Evolutionary conservation across 2,329 filamentous ascomycete species (phyloP), one percentile per base, ranked within the genome.

Genomic region (Zymoseptoria ardabiliae): DNA sequence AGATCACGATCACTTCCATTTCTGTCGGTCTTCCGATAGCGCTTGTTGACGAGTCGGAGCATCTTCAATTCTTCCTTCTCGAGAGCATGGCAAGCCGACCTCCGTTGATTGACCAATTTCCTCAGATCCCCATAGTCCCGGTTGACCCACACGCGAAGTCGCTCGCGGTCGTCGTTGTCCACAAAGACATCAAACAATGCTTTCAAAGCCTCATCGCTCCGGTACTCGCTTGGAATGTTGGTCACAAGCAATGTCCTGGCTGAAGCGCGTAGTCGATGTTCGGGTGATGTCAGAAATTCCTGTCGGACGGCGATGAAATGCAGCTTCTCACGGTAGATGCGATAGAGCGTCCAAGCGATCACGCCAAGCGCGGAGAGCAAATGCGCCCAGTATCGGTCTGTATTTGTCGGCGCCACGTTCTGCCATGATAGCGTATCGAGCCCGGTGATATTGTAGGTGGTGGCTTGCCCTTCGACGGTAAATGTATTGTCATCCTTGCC

Each of bases 371-470:
- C 69, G 50, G 70, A 63, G 23, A 71, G 52, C 35, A 68, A 62
- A 66, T 72, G 71, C 13, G 69, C 71, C 70, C 71, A 72, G 57
- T 70, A 72, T 58, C 70, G 63, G 61, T 55, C 56, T 21, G 65
- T 67, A 21, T 72, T 61, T 20, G 53, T 56, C 21, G 67, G 64
- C 54, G 69, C 62, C 30, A 73, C 65, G 60, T 72, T 73, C 55
- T 67, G 66, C 65, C 68, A 71, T 20, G 67, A 68, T 35, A 73
- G 62, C 48, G 61, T 67, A 62, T 73, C 70, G 10, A 72, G 64
- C 51, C 70, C 70, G 19, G 65, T 68, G 58, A 71, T 58, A 58
- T 67, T 71, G 57, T 66, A 72, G 19, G 61, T 66, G 52, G 57
- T 19, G 23, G 5, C 20, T 25, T 50, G n/a, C 67, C 51, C 59